Evolutionary conservation across 1,139 yeast species (phyloP).

Genomic region (Yamadazyma conglobata): DNA sequence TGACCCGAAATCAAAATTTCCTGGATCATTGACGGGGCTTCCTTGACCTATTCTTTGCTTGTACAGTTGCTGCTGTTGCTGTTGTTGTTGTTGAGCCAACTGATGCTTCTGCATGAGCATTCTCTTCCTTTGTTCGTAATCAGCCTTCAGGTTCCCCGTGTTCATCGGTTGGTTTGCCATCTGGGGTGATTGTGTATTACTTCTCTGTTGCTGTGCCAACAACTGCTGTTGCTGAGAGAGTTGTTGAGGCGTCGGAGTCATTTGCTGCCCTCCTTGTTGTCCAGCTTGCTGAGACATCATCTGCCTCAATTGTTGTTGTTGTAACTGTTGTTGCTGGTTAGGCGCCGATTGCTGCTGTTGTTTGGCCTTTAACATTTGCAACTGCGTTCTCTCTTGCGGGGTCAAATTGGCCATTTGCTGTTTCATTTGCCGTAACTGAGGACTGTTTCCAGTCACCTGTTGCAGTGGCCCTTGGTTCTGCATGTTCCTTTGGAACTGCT

Average conservation of each 20-base stretch:
- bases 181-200: conserved; percentile 15
- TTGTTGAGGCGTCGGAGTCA: conserved; percentile 2
- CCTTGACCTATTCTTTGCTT: neutral
- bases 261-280: conserved; percentile 10
- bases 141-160: conserved; percentile 21
- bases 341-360: no score
- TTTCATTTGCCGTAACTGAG: conserved; percentile 16
- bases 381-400: conserved; percentile 36
- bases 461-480: conserved; percentile 23
- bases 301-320: conserved; percentile 17
- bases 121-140: conserved; percentile 29
- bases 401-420: conserved; percentile 30
- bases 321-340: conserved; percentile 32
- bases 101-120: conserved; percentile 26
- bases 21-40: no score
- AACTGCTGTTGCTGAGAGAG: conserved; percentile 12
- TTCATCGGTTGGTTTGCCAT: conserved; percentile 18
- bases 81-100: conserved; percentile 14
- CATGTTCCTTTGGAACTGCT: conserved; percentile 32
- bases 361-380: conserved; percentile 36
- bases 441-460: conserved; percentile 6
- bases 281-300: conserved; percentile 3
- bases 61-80: conserved; percentile 10
- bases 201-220: conserved; percentile 12
- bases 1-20: no score